Base-by-base conservation (phyloP, 2,329 filamentous ascomycete species). In the Alternaria panax region DNA sequence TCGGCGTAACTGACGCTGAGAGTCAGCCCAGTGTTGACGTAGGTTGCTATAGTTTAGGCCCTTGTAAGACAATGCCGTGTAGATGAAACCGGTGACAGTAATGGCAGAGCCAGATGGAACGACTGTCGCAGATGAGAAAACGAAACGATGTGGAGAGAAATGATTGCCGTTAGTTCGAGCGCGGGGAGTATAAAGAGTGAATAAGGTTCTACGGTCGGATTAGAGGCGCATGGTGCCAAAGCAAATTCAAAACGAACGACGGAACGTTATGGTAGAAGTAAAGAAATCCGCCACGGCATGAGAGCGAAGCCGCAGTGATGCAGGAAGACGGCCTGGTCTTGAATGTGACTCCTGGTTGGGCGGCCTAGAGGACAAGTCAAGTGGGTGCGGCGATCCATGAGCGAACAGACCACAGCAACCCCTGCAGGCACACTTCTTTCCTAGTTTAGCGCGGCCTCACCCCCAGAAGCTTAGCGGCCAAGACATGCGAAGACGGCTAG, bases 291-390 rank as follows among this genome's bases (percentile, higher is more conserved):
- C 63, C 71, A 69, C 63, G 67, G 69, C 66, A 69, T 66, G 65
- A 63, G 66, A 51, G 45, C 28, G 60, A 55, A 60, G 63, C 64
- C 65, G 63, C 64, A 69, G 45, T 61, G 59, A 56, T 58, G 59
- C 64, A 67, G 64, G 63, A 64, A 60, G 61, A 62, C 43, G 63
- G 54, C 65, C 66, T 61, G 63, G 65, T 63, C 68, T 65, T 64
- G 63, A 70, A 63, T 57, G 62, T 62, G 59, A 67, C 62, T 66
- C 59, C 69, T 73, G 67, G 72, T 72, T 73, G 73, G 66, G 68
- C 66, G 63, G 53, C 68, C 67, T 64, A 64, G 63, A 61, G 38
- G 66, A 66, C 42, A 52, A 32, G 54, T 56, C 53, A 34, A 51
- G 50, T 56, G 45, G 38, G 61, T 53, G 66, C 60, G 72, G 67